phyloP scores from a whole-genome alignment of 2,329 filamentous ascomycete genomes.

The Pseudogymnoascus sp. region DNA sequence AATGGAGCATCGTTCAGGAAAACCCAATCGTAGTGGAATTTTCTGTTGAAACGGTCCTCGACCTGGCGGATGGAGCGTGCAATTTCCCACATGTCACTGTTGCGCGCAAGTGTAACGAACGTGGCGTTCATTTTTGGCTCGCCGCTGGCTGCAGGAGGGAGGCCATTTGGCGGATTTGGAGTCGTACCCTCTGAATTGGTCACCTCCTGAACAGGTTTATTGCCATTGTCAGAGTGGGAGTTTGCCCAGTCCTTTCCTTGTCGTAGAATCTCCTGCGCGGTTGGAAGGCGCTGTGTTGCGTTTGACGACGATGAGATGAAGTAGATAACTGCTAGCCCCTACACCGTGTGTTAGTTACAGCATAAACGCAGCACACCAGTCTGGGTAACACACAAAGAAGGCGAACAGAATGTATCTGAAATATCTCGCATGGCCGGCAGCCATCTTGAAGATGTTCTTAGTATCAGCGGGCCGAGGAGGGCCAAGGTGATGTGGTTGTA shows the following conservation, averaged over 20 bases:
- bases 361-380: conserved; percentile 1
- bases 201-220: neutral
- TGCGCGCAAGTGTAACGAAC: conserved; percentile 91
- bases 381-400: conserved; percentile 59
- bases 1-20: conserved; percentile 97
- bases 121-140: conserved; percentile 89
- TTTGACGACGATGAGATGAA: conserved; percentile 63
- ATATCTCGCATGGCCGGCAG: conserved; percentile 49
- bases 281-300: conserved; percentile 28
- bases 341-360: neutral
- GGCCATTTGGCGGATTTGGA: conserved; percentile 26
- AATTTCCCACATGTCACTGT: conserved; percentile 93
- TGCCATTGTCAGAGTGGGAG: neutral
- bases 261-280: conserved; percentile 24
- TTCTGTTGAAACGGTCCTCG: conserved; percentile 95
- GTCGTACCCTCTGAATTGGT: conserved; percentile 14
- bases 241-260: conserved; percentile 18
- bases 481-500: neutral
- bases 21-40: conserved; percentile 98
- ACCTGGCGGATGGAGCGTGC: conserved; percentile 91
- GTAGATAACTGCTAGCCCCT: conserved; percentile 68
- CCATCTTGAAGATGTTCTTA: conserved; percentile 21
- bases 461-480: neutral
- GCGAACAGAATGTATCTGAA: conserved; percentile 73
- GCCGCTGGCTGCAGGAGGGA: conserved; percentile 41